Conservation (phyloP, 108 stramenopile species). For the Skeletonema costatum region DNA sequence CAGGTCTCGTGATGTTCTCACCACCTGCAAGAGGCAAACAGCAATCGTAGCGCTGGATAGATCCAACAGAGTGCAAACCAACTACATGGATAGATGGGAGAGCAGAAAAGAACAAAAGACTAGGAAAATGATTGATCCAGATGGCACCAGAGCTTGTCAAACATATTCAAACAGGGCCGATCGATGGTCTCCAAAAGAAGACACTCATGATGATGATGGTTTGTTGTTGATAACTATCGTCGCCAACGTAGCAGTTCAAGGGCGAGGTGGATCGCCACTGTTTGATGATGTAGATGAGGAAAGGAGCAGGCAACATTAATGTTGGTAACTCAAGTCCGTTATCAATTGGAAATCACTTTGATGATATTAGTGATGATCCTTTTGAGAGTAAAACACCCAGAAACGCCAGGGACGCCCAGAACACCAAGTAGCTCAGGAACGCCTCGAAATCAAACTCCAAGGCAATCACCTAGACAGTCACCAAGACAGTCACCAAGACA, state of each 20-base stretch:
- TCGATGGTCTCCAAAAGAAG: constrained; percentile 12
- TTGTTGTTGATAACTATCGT: not conserved
- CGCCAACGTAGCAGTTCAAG: not conserved
- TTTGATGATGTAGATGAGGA: constrained; percentile 25
- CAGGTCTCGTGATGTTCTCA: not conserved
- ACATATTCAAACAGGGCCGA: not conserved
- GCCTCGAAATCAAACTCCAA: not conserved
- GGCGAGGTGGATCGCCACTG: constrained; percentile 5
- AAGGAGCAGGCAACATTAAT: constrained; percentile 1
- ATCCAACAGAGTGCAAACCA: not conserved
- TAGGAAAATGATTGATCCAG: not conserved
- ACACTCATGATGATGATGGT: not conserved
- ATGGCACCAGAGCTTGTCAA: not conserved
- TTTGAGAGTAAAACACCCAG: not conserved
- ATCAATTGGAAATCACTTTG: constrained; percentile 1
- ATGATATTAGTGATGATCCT: not conserved
- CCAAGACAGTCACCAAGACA: not conserved
- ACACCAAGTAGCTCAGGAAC: not conserved
- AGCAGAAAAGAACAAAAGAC: constrained; percentile 17
- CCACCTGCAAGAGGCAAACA: not conserved
- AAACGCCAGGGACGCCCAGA: not conserved
- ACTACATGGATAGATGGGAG: constrained; percentile 21
- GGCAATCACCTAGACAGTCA: too few relatives aligned
- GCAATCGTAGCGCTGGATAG: not conserved
- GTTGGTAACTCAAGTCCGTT: constrained; percentile 6